Evolutionary conservation across 345 rosid species (phyloP), one percentile per base, ranked within the genome.

Genomic region (Xanthoceras sorbifolium): DNA sequence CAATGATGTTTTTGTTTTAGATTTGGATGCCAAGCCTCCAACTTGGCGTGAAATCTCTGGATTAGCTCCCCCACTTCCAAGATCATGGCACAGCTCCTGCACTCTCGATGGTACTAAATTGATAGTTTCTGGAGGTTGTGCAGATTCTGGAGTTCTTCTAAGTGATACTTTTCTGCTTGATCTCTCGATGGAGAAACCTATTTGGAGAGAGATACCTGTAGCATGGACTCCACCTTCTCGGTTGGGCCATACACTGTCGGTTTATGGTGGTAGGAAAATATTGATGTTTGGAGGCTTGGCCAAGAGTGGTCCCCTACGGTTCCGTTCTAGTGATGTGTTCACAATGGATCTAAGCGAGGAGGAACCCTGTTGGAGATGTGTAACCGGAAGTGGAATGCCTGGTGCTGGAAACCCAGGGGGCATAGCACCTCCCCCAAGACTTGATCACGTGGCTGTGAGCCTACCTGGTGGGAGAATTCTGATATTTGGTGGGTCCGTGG

Each of bases 31-130:
- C 29, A 92, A 89, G 83, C 90, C 91, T 69, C 98, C 93, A 29
- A 86, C 91, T 26, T 92, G 98, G 98, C 92, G 93, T 26, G 98
- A 92, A 83, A 89, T 93, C 64, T 90, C 94, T 11, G 95, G 97
- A 55, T 78, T 92, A 80, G 97, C 98, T 2, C 98, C 97, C 4
- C 97, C 95, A 22, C 87, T 93, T 67, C 97, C 97, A 32, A 85
- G 98, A 78, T 90, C 97, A 55, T 93, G 98, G 98, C 95, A 93
- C 77, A 93, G 97, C 79, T 93, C 98, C 48, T 93, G 98, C 86
- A 93, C 98, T 38, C 94, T 93, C 29, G 98, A 93, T 66, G 98
- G 98, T 61, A 90, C 91, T 71, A 93, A 91, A 79, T 79, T 93
- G 82, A 89, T 93, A 28, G 97, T 93, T 69, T 92, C 97, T 9